Base-by-base conservation (phyloP, 2,329 filamentous ascomycete genomes). In the Chaetomiaceae sp. region DNA sequence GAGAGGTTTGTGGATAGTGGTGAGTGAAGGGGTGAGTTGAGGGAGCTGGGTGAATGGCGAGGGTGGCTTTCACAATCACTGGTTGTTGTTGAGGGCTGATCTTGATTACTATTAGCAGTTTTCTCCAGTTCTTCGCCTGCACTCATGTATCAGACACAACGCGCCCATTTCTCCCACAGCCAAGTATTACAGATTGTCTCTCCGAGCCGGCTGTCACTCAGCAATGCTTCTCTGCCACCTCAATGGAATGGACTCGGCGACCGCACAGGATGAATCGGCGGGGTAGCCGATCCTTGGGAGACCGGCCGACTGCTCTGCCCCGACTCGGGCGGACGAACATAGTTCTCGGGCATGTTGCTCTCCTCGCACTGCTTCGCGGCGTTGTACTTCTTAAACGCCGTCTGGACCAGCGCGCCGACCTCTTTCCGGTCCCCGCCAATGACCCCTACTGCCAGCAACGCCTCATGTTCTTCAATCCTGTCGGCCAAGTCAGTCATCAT, bases 381-480 rank as follows among this genome's bases (percentile, higher is more conserved):
- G 39, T 74, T 73, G 57, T 76, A 77, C 55, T 71, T 71, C 51
- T 65, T 69, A 47, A 73, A 75, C 0, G 71, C 70, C 23, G 67
- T 65, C 61, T 73, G 72, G 4, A 78, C 70, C 15, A 76, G 61
- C 6, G 68, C 45, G 0, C 73, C 72, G 1, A 75, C 70, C 56
- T 78, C 74, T 50, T 67, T 68, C 7, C 69, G 63, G 55, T 75
- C 65, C 38, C 68, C 59, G 0, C 76, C 75, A 2, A 76, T 65
- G 1, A 75, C 66, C 0, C 73, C 73, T 0, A 73, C 69, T 0
- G 68, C 64, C 12, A 76, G 60, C 55, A 76, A 51, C 4, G 75
- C 69, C 59, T 80, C 76, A 1, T 73, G 76, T 65, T 80, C 76
- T 58, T 81, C 78, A 43, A 81, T 77, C 52, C 52, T 54, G 17